Percentiles rank a stretch among this genome's conserved stretches.
Conservation (phyloP, 164 flowering plant genomes). For the Kingdonia uniflora region DNA sequence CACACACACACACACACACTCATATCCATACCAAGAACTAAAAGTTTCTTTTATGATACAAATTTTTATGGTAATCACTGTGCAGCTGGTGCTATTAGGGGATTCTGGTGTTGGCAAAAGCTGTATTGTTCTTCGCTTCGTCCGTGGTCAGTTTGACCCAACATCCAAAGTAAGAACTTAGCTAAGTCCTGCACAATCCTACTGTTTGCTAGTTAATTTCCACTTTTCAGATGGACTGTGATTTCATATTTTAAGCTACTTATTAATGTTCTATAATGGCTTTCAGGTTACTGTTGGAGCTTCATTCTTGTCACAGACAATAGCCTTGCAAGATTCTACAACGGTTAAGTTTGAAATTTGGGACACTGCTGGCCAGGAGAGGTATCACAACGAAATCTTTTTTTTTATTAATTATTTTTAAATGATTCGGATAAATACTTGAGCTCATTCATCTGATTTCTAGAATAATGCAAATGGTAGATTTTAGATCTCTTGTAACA, state of each 20-base stretch:
- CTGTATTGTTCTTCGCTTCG: conserved; percentile 98
- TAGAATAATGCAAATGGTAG: too few species aligned
- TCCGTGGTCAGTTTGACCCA: conserved; percentile 99
- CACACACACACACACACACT: too few species aligned
- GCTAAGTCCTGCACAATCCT: background rate
- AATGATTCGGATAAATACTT: too few species aligned
- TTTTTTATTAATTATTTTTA: too few species aligned
- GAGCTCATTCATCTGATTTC: too few species aligned
- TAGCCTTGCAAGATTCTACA: conserved; percentile 96
- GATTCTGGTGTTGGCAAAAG: conserved; percentile 99
- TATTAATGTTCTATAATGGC: conserved; percentile 5
- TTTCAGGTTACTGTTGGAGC: conserved; percentile 99
- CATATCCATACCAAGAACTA: too few species aligned
- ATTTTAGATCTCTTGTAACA: too few species aligned
- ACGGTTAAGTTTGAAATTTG: conserved; percentile 99
- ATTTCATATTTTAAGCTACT: background rate
- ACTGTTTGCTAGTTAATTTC: background rate
- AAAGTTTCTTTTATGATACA: background rate
- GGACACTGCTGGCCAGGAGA: conserved; percentile 99
- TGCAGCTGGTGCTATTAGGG: conserved; percentile 87
- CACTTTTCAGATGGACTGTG: background rate
- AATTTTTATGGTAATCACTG: background rate
- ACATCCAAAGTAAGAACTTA: conserved; percentile 79
- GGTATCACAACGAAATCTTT: conserved; percentile 35
- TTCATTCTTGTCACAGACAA: conserved; percentile 92